These are phyloP conservation scores for Ampelocalamus luodianensis DNA, from an alignment of 176 grass and related monocot species.

Conservation along the genomic window DNA sequence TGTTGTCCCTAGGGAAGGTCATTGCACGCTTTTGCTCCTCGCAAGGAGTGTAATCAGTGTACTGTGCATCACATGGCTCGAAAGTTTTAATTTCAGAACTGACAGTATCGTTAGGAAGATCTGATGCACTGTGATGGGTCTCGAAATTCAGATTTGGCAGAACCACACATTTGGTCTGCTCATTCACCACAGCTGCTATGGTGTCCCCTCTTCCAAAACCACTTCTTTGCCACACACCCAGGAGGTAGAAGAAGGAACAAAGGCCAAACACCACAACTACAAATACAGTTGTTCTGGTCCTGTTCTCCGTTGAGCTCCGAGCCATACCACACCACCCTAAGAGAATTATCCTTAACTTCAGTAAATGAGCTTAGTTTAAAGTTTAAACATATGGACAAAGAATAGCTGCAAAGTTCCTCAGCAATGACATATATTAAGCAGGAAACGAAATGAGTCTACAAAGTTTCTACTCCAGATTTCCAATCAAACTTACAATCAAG, in stretches of 20 bases:
- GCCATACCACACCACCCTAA: slow-evolving; percentile 59
- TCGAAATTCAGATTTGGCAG: slow-evolving; percentile 70
- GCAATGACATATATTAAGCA: background rate
- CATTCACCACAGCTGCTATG: slow-evolving; percentile 64
- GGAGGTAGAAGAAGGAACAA: slow-evolving; percentile 79
- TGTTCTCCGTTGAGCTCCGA: slow-evolving; percentile 56
- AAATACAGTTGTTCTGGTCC: slow-evolving; percentile 58
- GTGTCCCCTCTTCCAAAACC: slow-evolving; percentile 72
- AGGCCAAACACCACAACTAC: slow-evolving; percentile 60
- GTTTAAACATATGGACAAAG: background rate
- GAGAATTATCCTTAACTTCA: slow-evolving; percentile 33
- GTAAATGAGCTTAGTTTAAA: background rate
- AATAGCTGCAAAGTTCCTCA: background rate
- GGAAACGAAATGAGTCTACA: background rate
- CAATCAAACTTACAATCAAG: background rate
- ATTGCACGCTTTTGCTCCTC: slow-evolving; percentile 76
- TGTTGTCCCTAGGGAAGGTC: slow-evolving; percentile 71
- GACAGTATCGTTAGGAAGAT: slow-evolving; percentile 39
- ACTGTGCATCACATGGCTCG: slow-evolving; percentile 61
- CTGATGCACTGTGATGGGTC: slow-evolving; percentile 65
- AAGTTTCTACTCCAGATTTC: background rate
- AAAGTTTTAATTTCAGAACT: slow-evolving; percentile 50
- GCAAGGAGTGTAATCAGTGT: slow-evolving; percentile 92
- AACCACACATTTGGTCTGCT: slow-evolving; percentile 64
- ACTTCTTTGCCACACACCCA: slow-evolving; percentile 73